Base-by-base conservation (phyloP, 257 asterid species). In the Jacaranda mimosifolia region DNA sequence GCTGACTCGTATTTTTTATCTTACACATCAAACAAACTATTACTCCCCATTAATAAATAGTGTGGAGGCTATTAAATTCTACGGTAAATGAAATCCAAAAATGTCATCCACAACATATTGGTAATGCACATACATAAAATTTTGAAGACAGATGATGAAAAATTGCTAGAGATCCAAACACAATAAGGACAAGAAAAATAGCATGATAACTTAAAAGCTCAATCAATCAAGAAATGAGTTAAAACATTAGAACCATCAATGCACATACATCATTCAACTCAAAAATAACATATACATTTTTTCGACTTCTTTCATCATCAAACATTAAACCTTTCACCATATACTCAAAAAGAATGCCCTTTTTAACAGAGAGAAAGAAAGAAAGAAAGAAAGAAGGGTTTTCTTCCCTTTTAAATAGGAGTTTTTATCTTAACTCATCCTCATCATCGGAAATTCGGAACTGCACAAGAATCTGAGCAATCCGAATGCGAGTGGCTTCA, bases 401-500 rank as follows among this genome's bases (percentile, higher is more conserved):
- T 46, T 63, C 36, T 9, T 32, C 48, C 35, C 36, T 36, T 52
- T 48, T 4, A 43, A 76, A 9, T 6, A 21, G 48, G 4, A 57
- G 9, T 43, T 6, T 18, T 74, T 64, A 36, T 19, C 32, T 26
- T 36, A 7, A 63, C 65, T 79, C 65, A 92, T 97, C 95, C 58
- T 77, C 80, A 14, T 82, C 91, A 19, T 82, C 69, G 40, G 97
- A 91, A 18, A 39, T 71, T 13, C 69, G 79, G 64, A 92, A 91
- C 67, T 84, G 75, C 55, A 88, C 89, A n/a, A 92, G 92, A 83
- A 83, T 77, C 43, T 79, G 76, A 5, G 87, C 21, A 51, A 89
- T 63, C 42, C 83, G 83, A 85, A 89, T 87, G 78, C 90, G 86
- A 48, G 81, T 79, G 57, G 89, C 64, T 80, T 92, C 91, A 5